Conservation (phyloP, 2,329 filamentous ascomycete species). For the Daldinia sp. region DNA sequence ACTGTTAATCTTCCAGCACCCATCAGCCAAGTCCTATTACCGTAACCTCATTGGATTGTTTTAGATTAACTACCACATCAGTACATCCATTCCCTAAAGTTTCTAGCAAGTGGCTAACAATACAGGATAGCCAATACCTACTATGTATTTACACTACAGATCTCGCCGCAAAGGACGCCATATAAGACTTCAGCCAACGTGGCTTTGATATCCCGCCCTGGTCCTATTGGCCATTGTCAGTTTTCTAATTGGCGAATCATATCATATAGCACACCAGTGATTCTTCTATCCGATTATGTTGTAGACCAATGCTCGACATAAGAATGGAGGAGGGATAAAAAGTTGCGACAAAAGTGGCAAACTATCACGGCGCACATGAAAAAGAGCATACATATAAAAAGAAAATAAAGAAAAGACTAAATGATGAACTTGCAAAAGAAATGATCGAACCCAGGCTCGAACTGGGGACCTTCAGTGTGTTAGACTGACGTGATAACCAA, state of each 20-base stretch:
- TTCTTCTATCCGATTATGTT: too few relatives aligned
- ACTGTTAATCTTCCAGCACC: background rate
- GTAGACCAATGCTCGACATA: too few relatives aligned
- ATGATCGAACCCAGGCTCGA: conserved; percentile 53
- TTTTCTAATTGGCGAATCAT: background rate
- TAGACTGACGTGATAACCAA: conserved; percentile 65
- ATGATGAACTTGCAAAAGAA: conserved; percentile 15
- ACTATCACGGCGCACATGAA: too few relatives aligned
- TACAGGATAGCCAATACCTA: too few relatives aligned
- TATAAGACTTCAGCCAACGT: too few relatives aligned
- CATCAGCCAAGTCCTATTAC: background rate
- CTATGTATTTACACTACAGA: background rate
- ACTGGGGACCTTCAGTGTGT: conserved; percentile 57
- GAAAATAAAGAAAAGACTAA: too few relatives aligned
- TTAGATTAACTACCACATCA: background rate
- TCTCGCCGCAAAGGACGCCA: too few relatives aligned
- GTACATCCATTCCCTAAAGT: background rate
- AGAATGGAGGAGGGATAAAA: too few relatives aligned
- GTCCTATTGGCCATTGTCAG: too few relatives aligned
- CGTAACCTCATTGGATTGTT: background rate
- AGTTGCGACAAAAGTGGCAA: too few relatives aligned
- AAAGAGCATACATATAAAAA: too few relatives aligned
- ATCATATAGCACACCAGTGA: background rate
- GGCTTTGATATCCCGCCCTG: too few relatives aligned
- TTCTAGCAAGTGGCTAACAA: background rate